These are phyloP conservation scores for Phytophthora kernoviae DNA, from an alignment of 352 stramenopile genomes.

Conservation along the genomic window DNA sequence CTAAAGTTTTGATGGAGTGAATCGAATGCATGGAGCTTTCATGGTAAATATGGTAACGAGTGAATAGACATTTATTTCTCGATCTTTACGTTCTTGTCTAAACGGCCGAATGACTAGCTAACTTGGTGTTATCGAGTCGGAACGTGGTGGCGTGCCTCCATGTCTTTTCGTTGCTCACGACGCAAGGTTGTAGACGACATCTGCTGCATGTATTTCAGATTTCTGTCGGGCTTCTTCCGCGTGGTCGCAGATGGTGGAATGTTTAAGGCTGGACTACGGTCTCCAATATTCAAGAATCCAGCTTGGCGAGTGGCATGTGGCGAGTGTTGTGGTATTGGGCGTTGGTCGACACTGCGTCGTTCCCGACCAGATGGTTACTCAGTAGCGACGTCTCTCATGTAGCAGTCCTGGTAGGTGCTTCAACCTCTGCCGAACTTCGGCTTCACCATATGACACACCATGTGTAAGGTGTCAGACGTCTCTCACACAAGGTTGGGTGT, in stretches of 20 bases:
- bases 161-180: constrained; percentile 4
- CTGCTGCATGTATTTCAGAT: constrained; percentile 17
- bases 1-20: constrained; percentile 9
- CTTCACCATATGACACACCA: constrained; percentile 25
- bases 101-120: too few relatives aligned
- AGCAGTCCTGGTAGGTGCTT: neutral
- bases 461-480: constrained; percentile 19
- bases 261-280: neutral
- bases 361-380: constrained; percentile 21
- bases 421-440: constrained; percentile 22
- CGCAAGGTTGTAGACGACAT: constrained; percentile 22
- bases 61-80: constrained; percentile 22
- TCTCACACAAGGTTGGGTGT: constrained; percentile 21
- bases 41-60: constrained; percentile 18
- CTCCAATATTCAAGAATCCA: constrained; percentile 10
- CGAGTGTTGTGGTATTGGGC: constrained; percentile 7
- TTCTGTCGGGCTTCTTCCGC: neutral
- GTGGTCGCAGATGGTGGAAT: constrained; percentile 1
- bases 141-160: constrained; percentile 13
- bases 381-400: constrained; percentile 10
- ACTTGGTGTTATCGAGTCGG: neutral
- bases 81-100: constrained; percentile 14
- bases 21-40: constrained; percentile 19
- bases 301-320: constrained; percentile 22
- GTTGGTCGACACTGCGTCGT: constrained; percentile 19